These are phyloP conservation scores for Mitragyna speciosa DNA, from an alignment of 257 asterid genomes.

Conservation along the genomic window DNA sequence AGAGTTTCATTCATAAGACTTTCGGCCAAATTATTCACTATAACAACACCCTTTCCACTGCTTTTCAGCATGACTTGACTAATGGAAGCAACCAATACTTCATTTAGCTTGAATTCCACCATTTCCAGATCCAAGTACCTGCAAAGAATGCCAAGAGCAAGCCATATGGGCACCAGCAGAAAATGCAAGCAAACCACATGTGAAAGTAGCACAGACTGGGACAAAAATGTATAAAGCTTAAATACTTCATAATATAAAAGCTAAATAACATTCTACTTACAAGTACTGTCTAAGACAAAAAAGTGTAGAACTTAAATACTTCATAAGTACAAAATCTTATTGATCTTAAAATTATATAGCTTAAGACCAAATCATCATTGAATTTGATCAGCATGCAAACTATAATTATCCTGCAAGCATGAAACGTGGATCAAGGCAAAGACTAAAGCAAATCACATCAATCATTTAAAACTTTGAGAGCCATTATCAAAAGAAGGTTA, in stretches of 20 bases:
- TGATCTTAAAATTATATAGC: not conserved
- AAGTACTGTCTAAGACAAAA: not conserved
- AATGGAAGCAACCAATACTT: slow-evolving; percentile 73
- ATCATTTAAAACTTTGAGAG: no score
- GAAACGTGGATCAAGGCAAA: no score
- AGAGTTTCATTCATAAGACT: slow-evolving; percentile 55
- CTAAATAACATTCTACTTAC: not conserved
- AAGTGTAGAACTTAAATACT: no score
- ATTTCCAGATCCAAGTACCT: slow-evolving; percentile 93
- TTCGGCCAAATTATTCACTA: slow-evolving; percentile 55
- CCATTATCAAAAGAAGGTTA: not conserved
- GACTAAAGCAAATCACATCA: not conserved
- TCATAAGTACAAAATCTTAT: not conserved
- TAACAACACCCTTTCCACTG: slow-evolving; percentile 66
- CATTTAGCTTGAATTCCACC: slow-evolving; percentile 80
- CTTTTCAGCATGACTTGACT: slow-evolving; percentile 88
- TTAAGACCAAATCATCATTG: not conserved
- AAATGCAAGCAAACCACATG: not conserved
- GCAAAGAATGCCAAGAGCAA: not conserved
- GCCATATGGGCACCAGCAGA: not conserved
- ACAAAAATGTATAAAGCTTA: not conserved
- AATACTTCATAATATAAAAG: not conserved
- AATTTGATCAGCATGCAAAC: not conserved
- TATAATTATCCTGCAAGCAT: not conserved
- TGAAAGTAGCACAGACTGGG: not conserved